Evolutionary conservation across 2,329 filamentous ascomycete species (phyloP), one percentile per base, ranked within the genome.

Genomic region (Clonostachys solani): DNA sequence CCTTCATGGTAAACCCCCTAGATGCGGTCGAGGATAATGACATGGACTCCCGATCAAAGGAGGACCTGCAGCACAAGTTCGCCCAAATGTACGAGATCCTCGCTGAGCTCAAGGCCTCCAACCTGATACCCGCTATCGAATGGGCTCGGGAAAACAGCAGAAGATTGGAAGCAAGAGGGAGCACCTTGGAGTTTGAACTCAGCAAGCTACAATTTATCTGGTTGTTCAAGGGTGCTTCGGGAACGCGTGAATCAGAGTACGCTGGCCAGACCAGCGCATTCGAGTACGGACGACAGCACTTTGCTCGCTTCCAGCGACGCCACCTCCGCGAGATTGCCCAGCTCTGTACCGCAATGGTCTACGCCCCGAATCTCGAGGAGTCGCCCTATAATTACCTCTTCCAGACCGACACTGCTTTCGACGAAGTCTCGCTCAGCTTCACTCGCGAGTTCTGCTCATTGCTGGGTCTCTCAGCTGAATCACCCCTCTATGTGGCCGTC

Each of bases 111-210:
- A 87, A 86, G 55, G 42, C 5, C 3, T 79, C 78, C 44, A 89
- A 96, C 56, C 78, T 97, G 2, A 66, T 79, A 1, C 89, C 91
- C 0, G 94, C 94, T 2, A 97, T 99, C 19, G 71, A 80, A 47
- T 99, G 94, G 94, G 89, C 94, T 1, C 75, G 83, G 36, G 62
- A 76, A 23, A 86, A 96, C 58, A 85, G 83, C 49, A 65, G 68
- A 6, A 74, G 83, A 23, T 76, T 99, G 4, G 90, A 96, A 59
- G 78, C 80, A 5, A 81, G 90, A 43, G 92, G 92, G 4, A 96
- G 90, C 59, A 96, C 95, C 56, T 80, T 99, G 3, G 92, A 97
- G 63, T 99, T 97, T 53, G 92, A 99, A 60, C 82, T 99, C 3
- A 89, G 86, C 68, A 87, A 90, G 54, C 75, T 97, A 16, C 90